These are phyloP conservation scores for Epichloe gansuensis DNA, from an alignment of 2,329 filamentous ascomycete genomes.

Conservation along the genomic window DNA sequence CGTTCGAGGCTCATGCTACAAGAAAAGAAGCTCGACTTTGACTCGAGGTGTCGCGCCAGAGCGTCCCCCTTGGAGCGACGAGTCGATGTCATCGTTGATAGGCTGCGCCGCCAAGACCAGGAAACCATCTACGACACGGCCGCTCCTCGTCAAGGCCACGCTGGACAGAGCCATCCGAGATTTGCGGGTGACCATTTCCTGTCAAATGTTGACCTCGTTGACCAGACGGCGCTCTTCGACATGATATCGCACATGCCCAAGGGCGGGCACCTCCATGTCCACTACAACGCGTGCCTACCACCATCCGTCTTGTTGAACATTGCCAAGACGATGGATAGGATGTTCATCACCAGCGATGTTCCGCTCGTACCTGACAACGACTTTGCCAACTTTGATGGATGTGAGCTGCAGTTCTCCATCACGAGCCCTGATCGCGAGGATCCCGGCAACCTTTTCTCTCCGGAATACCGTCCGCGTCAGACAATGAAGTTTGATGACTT, in stretches of 20 bases:
- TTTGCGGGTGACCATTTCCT: conserved; percentile 46
- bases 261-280: conserved; percentile 59
- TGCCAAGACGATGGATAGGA: conserved; percentile 43
- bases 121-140: conserved; percentile 23
- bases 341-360: conserved; percentile 53
- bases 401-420: conserved; percentile 52
- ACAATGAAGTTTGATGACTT: conserved; percentile 33
- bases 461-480: conserved; percentile 30
- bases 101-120: conserved; percentile 24
- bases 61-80: conserved; percentile 22
- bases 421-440: conserved; percentile 23
- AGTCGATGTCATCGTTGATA: conserved; percentile 28
- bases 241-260: conserved; percentile 53
- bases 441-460: conserved; percentile 35
- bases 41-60: conserved; percentile 20
- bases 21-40: conserved; percentile 28
- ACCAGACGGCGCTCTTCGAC: conserved; percentile 41
- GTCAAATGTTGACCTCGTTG: conserved; percentile 39
- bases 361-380: conserved; percentile 30
- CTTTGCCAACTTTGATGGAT: conserved; percentile 32
- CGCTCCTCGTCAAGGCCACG: conserved; percentile 21
- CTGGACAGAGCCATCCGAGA: conserved; percentile 30
- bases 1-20: conserved; percentile 2
- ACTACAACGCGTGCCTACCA: conserved; percentile 63
- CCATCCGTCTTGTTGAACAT: conserved; percentile 45